Evolutionary conservation across 192 early-diverging fungal species (phyloP).

Genomic region (Umbelopsis vinacea): DNA sequence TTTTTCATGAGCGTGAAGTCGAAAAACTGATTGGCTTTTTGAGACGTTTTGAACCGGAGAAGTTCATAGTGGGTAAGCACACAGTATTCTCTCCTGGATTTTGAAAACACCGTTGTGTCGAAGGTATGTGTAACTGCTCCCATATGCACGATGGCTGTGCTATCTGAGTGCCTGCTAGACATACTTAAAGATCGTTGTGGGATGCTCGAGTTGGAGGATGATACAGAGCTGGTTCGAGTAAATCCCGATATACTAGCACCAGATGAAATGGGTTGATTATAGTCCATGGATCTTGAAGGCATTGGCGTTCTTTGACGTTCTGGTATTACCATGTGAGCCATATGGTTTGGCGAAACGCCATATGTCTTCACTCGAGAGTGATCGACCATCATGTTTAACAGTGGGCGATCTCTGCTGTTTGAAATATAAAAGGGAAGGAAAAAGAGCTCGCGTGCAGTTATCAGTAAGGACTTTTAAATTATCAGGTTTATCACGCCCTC

Average conservation of each 20-base stretch:
- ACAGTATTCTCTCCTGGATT: conserved; percentile 27
- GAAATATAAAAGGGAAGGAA: not conserved
- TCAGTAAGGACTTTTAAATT: not conserved
- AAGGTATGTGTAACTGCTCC: conserved; percentile 2
- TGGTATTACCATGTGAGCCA: not conserved
- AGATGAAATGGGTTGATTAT: not conserved
- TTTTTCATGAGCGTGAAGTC: conserved; percentile 18
- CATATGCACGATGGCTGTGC: not conserved
- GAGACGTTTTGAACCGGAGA: conserved; percentile 29
- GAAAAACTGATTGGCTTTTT: conserved; percentile 17
- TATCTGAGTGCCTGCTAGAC: not conserved
- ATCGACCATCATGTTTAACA: not conserved
- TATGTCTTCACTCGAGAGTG: not conserved
- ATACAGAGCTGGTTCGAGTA: conserved; percentile 1
- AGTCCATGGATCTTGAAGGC: not conserved
- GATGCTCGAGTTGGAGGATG: not conserved
- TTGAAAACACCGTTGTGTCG: conserved; percentile 1
- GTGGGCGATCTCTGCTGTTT: too few relatives aligned
- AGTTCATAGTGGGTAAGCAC: conserved; percentile 17
- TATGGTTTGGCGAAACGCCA: not conserved
- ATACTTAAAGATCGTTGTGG: conserved; percentile 6
- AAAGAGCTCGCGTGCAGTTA: not conserved
- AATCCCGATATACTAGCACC: not conserved
- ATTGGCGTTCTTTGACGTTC: not conserved
- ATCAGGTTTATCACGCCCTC: not conserved